Evolutionary conservation across 306 rosid genomes (phyloP).

Genomic region (Lathyrus aphaca): DNA sequence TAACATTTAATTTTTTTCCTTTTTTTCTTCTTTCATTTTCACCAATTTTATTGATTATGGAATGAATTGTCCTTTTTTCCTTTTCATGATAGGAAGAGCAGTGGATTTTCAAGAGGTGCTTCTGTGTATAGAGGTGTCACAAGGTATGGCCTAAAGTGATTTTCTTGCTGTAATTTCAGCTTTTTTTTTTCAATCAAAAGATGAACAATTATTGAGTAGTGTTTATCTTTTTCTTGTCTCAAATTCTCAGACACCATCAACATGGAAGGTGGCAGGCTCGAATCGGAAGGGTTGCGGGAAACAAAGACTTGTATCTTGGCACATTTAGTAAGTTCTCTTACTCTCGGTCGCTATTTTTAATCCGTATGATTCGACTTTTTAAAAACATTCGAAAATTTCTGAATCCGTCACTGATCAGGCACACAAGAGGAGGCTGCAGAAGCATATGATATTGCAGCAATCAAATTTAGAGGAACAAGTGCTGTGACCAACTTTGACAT

Average conservation of each 20-base stretch:
- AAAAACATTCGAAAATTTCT: no score
- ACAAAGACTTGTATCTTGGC: conserved; percentile 97
- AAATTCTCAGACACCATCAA: conserved; percentile 82
- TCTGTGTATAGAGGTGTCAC: conserved; percentile 99
- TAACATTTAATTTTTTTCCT: conserved; percentile 33
- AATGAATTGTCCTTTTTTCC: conserved; percentile 31
- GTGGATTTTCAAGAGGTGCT: conserved; percentile 99
- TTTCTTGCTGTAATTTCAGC: conserved; percentile 63
- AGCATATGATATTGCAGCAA: conserved; percentile 99
- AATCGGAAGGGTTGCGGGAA: conserved; percentile 97
- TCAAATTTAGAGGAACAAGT: conserved; percentile 92
- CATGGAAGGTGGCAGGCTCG: conserved; percentile 99
- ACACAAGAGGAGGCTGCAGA: conserved; percentile 99
- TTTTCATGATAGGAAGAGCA: conserved; percentile 75
- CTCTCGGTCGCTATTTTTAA: conserved; percentile 2
- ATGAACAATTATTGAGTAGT: conserved; percentile 44
- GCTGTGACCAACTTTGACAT: conserved; percentile 97
- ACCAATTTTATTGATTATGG: conserved; percentile 17
- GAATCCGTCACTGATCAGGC: conserved; percentile 45
- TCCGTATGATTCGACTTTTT: no score
- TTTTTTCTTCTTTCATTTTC: not conserved
- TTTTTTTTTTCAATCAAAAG: conserved; percentile 35
- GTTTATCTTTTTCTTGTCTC: conserved; percentile 41
- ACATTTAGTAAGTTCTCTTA: conserved; percentile 77
- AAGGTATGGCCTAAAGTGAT: conserved; percentile 79